Conservation (phyloP, 2,329 filamentous ascomycete species). For the Sporothrix mexicana region DNA sequence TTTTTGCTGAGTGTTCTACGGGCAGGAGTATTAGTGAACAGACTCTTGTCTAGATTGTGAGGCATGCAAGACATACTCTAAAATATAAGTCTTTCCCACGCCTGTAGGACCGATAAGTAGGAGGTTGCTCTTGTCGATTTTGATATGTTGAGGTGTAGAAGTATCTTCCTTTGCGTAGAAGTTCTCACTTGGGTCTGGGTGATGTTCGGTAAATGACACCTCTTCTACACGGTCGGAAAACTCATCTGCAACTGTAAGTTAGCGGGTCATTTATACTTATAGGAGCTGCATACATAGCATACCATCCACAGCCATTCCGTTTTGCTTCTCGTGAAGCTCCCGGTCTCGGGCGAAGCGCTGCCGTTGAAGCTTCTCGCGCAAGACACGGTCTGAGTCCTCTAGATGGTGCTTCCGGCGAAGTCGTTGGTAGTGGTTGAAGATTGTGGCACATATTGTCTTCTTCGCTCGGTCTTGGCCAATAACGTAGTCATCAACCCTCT, state of each 20-base stretch:
- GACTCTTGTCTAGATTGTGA: no score
- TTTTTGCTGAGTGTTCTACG: conserved; percentile 84
- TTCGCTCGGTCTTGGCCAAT: conserved; percentile 95
- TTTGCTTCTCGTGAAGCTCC: conserved; percentile 57
- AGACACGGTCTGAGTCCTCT: conserved; percentile 67
- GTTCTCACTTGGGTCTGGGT: conserved; percentile 47
- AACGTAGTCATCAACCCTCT: conserved; percentile 92
- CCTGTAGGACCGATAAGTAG: conserved; percentile 90
- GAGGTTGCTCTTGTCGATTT: conserved; percentile 95
- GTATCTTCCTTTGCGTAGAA: conserved; percentile 58
- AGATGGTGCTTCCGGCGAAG: conserved; percentile 79
- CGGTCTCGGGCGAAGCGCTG: conserved; percentile 75
- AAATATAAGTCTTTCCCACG: conserved; percentile 95
- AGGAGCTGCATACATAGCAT: conserved; percentile 41
- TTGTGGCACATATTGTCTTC: conserved; percentile 88
- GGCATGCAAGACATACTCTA: conserved; percentile 58
- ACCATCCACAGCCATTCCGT: conserved; percentile 79
- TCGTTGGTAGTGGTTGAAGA: conserved; percentile 96
- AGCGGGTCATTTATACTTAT: conserved; percentile 37
- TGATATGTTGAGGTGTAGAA: conserved; percentile 58
- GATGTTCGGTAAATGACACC: conserved; percentile 2
- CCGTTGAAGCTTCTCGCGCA: conserved; percentile 69
- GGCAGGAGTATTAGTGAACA: conserved; percentile 37
- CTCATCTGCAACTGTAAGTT: conserved; percentile 53
- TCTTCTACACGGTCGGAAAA: conserved; percentile 57